These are phyloP conservation scores for Pseudogymnoascus sp. DNA, from an alignment of 2,329 filamentous ascomycete species.

Conservation along the genomic window DNA sequence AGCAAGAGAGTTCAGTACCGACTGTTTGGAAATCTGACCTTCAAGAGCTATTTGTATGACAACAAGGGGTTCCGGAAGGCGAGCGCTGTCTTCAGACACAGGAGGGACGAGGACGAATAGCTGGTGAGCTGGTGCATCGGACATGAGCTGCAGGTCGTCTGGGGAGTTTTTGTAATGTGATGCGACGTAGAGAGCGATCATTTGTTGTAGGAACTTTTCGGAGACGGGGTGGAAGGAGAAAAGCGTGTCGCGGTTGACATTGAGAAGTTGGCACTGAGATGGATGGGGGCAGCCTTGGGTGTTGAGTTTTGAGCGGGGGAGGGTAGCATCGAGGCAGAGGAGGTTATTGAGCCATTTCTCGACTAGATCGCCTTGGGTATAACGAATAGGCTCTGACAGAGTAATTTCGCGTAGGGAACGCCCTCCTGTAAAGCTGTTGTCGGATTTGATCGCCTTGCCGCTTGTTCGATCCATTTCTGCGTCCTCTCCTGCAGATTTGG, in stretches of 20 bases:
- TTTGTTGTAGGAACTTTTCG: conserved; percentile 93
- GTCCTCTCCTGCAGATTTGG: conserved; percentile 45
- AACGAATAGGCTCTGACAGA: conserved; percentile 87
- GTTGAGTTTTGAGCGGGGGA: conserved; percentile 66
- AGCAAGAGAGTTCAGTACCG: conserved; percentile 81
- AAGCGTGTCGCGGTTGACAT: conserved; percentile 92
- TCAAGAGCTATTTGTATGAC: conserved; percentile 92
- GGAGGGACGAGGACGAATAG: conserved; percentile 90
- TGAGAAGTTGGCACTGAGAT: conserved; percentile 79
- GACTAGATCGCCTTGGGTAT: conserved; percentile 80
- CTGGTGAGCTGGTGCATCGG: conserved; percentile 92
- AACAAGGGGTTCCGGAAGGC: conserved; percentile 84
- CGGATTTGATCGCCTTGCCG: conserved; percentile 61
- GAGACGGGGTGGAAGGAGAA: conserved; percentile 98
- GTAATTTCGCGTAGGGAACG: conserved; percentile 87
- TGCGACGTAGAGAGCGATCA: conserved; percentile 95
- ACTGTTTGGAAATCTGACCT: conserved; percentile 88
- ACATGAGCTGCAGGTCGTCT: conserved; percentile 97
- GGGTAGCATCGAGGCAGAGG: conserved; percentile 84
- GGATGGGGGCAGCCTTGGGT: conserved; percentile 81
- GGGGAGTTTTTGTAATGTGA: conserved; percentile 98
- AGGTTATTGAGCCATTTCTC: conserved; percentile 96
- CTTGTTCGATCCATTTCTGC: conserved; percentile 70
- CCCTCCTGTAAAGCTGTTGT: conserved; percentile 51
- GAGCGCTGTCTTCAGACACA: conserved; percentile 64